phyloP scores from a whole-genome alignment of 345 rosid genomes.

The Erucastrum elatum region DNA sequence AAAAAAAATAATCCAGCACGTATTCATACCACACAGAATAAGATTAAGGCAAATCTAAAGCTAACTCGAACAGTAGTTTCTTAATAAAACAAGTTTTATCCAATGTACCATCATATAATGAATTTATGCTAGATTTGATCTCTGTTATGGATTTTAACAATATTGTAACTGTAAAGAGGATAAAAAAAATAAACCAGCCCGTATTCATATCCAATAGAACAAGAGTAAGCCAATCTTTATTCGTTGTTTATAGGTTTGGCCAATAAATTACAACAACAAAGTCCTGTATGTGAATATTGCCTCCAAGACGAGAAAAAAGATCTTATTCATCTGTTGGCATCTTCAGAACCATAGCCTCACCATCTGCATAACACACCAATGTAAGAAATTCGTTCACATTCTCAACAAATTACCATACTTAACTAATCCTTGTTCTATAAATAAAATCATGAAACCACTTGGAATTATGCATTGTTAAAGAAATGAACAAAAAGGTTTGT shows the following conservation, averaged over 20 bases:
- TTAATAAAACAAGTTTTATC: too few relatives aligned
- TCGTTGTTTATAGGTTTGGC: conserved; percentile 16
- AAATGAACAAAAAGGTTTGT: background rate
- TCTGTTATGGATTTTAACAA: background rate
- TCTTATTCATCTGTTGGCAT: conserved; percentile 32
- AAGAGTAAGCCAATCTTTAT: conserved; percentile 22
- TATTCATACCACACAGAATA: too few relatives aligned
- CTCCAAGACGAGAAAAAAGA: background rate
- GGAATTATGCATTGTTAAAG: background rate
- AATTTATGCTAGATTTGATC: too few relatives aligned
- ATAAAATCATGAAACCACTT: background rate
- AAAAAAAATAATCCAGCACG: too few relatives aligned
- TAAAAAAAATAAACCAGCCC: background rate
- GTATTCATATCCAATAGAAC: background rate
- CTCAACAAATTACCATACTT: conserved; percentile 1
- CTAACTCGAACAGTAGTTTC: too few relatives aligned
- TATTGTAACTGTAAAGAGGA: background rate
- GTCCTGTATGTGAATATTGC: conserved; percentile 21
- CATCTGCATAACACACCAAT: conserved; percentile 16
- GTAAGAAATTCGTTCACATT: background rate
- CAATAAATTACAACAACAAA: conserved; percentile 19
- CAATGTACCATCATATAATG: too few relatives aligned
- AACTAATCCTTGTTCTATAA: background rate
- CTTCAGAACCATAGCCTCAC: conserved; percentile 31
- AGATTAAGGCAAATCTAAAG: too few relatives aligned